Percentiles rank a stretch among this genome's conserved stretches.
These are phyloP conservation scores for Fusarium scirpi DNA, from an alignment of 2,329 filamentous ascomycete species.

Conservation along the genomic window DNA sequence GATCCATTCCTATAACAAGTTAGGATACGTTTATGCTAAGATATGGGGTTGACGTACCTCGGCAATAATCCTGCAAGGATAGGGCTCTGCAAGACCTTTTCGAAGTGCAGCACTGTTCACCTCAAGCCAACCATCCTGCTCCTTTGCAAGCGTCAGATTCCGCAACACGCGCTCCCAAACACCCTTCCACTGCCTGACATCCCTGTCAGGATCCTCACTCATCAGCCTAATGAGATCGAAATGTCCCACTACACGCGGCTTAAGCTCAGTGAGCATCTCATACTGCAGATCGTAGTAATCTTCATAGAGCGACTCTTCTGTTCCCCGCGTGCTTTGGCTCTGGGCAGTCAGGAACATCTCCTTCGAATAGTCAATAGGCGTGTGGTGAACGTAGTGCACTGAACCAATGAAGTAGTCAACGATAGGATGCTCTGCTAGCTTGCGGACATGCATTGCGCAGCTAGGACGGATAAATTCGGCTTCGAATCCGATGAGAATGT, in stretches of 20 bases:
- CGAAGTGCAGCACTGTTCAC: slow-evolving; percentile 88
- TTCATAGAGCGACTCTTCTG: slow-evolving; percentile 80
- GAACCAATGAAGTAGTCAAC: slow-evolving; percentile 95
- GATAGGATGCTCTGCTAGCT: slow-evolving; percentile 69
- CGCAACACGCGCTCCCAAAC: slow-evolving; percentile 82
- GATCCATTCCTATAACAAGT: slow-evolving; percentile 71
- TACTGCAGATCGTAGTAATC: slow-evolving; percentile 91
- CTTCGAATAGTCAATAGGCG: slow-evolving; percentile 89
- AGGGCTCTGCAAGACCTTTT: slow-evolving; percentile 92
- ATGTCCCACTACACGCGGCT: slow-evolving; percentile 87
- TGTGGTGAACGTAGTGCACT: slow-evolving; percentile 86
- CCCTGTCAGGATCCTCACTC: slow-evolving; percentile 74
- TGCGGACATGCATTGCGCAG: slow-evolving; percentile 68
- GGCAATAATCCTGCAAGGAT: slow-evolving; percentile 83
- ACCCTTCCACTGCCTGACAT: slow-evolving; percentile 66
- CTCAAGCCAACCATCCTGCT: slow-evolving; percentile 87
- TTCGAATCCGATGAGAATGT: slow-evolving; percentile 91
- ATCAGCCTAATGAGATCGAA: slow-evolving; percentile 91
- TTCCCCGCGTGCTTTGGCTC: slow-evolving; percentile 53
- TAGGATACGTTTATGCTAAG: not conserved
- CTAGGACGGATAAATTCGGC: slow-evolving; percentile 87
- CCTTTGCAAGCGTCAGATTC: slow-evolving; percentile 77
- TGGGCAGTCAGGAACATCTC: slow-evolving; percentile 69
- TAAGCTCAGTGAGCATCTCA: slow-evolving; percentile 79
- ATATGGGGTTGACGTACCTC: slow-evolving; percentile 63